Conservation (phyloP, 352 stramenopile species). For the Hyaloperonospora brassicae region DNA sequence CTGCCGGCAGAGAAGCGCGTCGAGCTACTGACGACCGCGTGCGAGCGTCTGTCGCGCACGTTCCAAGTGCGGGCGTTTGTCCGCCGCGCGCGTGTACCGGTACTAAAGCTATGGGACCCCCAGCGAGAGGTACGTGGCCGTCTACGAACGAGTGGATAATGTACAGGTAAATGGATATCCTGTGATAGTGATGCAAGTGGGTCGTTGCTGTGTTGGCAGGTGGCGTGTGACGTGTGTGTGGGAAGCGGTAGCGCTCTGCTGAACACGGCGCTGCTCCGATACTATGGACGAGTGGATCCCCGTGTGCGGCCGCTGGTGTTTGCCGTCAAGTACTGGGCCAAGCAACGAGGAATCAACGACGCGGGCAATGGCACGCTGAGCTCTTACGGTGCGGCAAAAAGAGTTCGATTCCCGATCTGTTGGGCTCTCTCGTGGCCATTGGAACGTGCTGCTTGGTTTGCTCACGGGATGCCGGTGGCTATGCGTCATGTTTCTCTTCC, state of each 20-base stretch:
- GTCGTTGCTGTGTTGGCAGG: conserved; percentile 11
- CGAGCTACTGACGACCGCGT: conserved; percentile 47
- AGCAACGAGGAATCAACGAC: conserved; percentile 95
- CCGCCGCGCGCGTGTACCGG: conserved; percentile 57
- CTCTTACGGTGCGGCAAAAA: conserved; percentile 82
- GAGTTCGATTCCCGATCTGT: background rate
- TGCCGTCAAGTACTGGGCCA: conserved; percentile 97
- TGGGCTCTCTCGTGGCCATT: background rate
- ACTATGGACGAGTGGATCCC: conserved; percentile 60
- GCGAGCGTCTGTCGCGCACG: conserved; percentile 25
- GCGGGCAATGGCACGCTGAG: conserved; percentile 93
- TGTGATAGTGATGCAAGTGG: too few relatives aligned
- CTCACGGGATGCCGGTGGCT: background rate
- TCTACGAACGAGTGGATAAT: too few relatives aligned
- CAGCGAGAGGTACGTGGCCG: conserved; percentile 31
- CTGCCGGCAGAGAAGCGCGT: conserved; percentile 52
- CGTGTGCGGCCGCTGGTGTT: conserved; percentile 89
- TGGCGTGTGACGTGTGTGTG: conserved; percentile 69
- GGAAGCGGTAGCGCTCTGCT: conserved; percentile 60
- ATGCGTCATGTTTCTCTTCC: background rate
- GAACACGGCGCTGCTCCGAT: conserved; percentile 75
- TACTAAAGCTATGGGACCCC: conserved; percentile 74
- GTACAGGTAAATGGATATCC: too few relatives aligned
- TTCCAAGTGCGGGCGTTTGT: conserved; percentile 73
- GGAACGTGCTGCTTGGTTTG: conserved; percentile 2